Base-by-base conservation (phyloP, 495 filamentous ascomycete species). In the Neurospora sp. region DNA sequence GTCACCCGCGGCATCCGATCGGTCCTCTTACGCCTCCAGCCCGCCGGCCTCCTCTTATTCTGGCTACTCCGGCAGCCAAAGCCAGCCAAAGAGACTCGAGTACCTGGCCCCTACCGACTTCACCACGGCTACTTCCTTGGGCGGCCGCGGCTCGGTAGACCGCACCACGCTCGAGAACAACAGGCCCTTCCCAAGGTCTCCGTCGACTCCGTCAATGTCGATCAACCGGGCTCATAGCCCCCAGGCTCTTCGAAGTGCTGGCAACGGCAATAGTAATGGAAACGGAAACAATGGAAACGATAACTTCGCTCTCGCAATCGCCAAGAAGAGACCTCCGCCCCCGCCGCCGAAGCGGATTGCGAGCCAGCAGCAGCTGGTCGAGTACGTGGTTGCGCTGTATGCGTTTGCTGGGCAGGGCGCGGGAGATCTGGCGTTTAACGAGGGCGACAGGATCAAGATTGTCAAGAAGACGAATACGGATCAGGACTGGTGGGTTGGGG, bases 401-500 rank as follows among this genome's bases (percentile, higher is more conserved):
- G 86, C 91, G 70, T 98, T 96, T 81, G 84, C 86, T 0, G 93
- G 92, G 0, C 88, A 94, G 77, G 87, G 86, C 18, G 79, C 80
- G 1, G 94, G 92, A 0, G 95, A 98, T 82, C 80, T 98, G 69
- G 87, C 86, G 12, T 98, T 98, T 81, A 85, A 83, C 11, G 92
- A 96, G 81, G 94, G 94, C 0, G 95, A 97, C 75, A 87, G 88
- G 75, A 98, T 98, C 76, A 89, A 87, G 71, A 90, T 98, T 3
- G 79, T 96, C 23, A 92, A 92, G 84, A 93, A 91, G 85, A 98
- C 95, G 3, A 88, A 88, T 23, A 96, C 92, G 72, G 91, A 89
- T 39, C 92, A 97, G 81, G 95, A 97, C 78, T 98, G 95, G 95
- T 98, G 95, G 95, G 90, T 93, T 72, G 95, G 95, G 20, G 94